phyloP scores from a whole-genome alignment of 805 yeast species.

The Monosporozyma aerobia region DNA sequence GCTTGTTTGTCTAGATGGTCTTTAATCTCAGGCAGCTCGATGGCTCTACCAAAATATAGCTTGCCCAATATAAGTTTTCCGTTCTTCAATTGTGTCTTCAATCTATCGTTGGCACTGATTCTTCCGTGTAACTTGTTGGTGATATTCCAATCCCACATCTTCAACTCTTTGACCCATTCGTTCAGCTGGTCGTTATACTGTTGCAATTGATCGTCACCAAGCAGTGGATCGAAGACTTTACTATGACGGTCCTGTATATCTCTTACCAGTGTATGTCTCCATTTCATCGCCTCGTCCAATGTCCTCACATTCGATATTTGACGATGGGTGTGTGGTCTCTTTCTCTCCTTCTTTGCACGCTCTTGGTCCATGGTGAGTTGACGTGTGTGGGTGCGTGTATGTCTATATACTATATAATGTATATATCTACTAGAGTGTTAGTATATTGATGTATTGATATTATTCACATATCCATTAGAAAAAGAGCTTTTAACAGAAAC shows the following conservation, averaged over 20 bases:
- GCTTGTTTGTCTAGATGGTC: constrained; percentile 31
- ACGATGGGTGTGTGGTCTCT: neutral
- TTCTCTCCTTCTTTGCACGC: neutral
- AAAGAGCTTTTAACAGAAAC: no score
- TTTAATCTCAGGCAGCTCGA: constrained; percentile 66
- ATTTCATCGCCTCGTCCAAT: constrained; percentile 59
- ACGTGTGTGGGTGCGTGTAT: no score
- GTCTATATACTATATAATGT: no score
- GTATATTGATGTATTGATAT: no score
- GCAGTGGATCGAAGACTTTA: constrained; percentile 50
- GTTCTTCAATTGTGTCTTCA: constrained; percentile 6
- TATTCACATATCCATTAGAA: no score
- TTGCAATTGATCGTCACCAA: constrained; percentile 54
- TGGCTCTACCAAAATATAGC: constrained; percentile 76
- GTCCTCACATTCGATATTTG: constrained; percentile 41
- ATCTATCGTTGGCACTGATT: constrained; percentile 3
- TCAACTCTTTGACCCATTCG: constrained; percentile 53
- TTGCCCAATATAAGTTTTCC: constrained; percentile 41
- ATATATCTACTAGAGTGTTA: no score
- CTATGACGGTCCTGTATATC: constrained; percentile 58
- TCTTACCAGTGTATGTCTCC: constrained; percentile 50
- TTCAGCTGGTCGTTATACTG: constrained; percentile 71
- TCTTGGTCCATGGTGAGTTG: neutral
- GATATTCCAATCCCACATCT: constrained; percentile 73
- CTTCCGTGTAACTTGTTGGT: constrained; percentile 52